phyloP scores from a whole-genome alignment of 345 rosid genomes.

The Camelina laxa region DNA sequence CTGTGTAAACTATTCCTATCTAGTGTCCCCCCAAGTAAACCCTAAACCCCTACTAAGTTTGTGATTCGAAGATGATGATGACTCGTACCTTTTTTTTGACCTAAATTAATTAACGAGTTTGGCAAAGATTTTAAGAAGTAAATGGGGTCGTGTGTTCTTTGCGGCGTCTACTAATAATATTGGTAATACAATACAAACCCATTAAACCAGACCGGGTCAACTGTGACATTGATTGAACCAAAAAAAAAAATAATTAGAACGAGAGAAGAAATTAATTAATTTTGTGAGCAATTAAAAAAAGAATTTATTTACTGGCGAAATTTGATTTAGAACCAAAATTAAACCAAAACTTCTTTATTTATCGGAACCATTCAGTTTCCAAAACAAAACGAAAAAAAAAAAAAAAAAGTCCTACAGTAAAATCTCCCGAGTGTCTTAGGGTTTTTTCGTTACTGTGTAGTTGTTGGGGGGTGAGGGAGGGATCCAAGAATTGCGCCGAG shows the following conservation, averaged over 20 bases:
- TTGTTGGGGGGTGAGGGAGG: too few relatives aligned
- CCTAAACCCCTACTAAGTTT: not conserved
- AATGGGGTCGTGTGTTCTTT: not conserved
- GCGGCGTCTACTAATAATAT: too few relatives aligned
- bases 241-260: too few relatives aligned
- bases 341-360: not conserved
- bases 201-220: too few relatives aligned
- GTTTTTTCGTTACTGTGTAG: too few relatives aligned
- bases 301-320: not conserved
- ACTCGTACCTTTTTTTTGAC: not conserved
- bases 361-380: not conserved
- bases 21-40: not conserved
- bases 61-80: not conserved
- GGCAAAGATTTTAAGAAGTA: not conserved
- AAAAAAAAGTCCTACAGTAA: not conserved
- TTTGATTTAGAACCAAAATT: not conserved
- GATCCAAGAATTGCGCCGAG: not conserved
- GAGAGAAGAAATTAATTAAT: too few relatives aligned
- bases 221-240: too few relatives aligned
- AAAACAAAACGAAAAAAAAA: not conserved
- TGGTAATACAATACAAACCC: too few relatives aligned
- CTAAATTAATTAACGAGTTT: not conserved
- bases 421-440: too few relatives aligned
- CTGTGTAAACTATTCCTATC: not conserved
- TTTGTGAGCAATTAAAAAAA: too few relatives aligned